Evolutionary conservation across 2,329 filamentous ascomycete species (phyloP).

Genomic region (Aspergillus japonicus): DNA sequence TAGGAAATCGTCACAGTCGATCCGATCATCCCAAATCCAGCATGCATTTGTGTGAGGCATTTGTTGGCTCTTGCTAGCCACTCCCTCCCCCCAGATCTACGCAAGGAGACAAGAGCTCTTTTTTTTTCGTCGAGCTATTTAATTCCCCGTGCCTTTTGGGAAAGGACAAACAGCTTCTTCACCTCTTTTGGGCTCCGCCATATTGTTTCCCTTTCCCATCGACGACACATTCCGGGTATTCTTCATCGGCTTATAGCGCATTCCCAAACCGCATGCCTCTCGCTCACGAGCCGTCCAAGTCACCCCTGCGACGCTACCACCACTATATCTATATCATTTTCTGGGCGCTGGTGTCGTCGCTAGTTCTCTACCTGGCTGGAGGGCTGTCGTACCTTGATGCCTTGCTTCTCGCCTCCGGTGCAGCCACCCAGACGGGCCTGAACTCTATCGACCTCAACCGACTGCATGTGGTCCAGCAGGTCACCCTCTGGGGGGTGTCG

Average conservation of each 20-base stretch:
- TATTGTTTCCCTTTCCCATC: background rate
- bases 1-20: background rate
- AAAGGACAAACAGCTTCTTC: background rate
- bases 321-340: conserved; percentile 72
- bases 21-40: background rate
- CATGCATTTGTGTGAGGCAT: conserved; percentile 8
- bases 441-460: conserved; percentile 69
- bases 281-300: conserved; percentile 5
- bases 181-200: background rate
- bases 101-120: background rate
- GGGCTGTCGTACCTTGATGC: conserved; percentile 75
- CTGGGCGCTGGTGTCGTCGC: conserved; percentile 68
- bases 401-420: conserved; percentile 76
- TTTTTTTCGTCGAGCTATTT: background rate
- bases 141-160: background rate
- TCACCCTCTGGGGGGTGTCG: conserved; percentile 66
- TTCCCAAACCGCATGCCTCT: conserved; percentile 11
- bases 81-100: background rate
- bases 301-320: conserved; percentile 15
- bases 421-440: conserved; percentile 84
- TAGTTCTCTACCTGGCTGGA: conserved; percentile 65
- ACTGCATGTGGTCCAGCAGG: conserved; percentile 68
- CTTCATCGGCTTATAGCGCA: background rate
- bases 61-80: conserved; percentile 8
- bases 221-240: background rate